Evolutionary conservation across 2,329 filamentous ascomycete genomes (phyloP).

Genomic region (Colletotrichum paranaense): DNA sequence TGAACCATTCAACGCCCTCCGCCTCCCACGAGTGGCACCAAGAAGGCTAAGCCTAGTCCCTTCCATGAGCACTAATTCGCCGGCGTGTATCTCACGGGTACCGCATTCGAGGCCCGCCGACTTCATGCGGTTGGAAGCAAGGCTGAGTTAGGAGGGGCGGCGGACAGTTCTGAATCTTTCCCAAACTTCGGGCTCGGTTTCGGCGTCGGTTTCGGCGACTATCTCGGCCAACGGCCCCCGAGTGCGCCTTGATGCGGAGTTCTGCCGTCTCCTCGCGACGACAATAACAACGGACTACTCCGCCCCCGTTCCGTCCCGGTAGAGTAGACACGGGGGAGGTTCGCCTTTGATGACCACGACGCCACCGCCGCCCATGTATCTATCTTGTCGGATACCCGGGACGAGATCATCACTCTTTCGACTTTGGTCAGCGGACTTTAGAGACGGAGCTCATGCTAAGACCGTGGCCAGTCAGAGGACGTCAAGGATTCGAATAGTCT

Average conservation of each 20-base stretch:
- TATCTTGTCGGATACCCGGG: neutral
- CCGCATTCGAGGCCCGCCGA: neutral
- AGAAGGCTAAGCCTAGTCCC: neutral
- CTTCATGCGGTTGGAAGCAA: neutral
- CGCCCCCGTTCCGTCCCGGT: neutral
- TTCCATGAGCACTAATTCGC: neutral
- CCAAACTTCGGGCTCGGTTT: neutral
- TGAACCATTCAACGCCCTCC: neutral
- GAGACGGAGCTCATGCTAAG: neutral
- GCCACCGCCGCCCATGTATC: neutral
- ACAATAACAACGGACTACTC: neutral
- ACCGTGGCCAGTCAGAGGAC: neutral
- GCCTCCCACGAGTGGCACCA: neutral
- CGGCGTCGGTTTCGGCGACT: conserved; percentile 22
- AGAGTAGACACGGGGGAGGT: neutral
- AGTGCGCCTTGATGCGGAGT: neutral
- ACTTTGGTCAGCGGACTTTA: neutral
- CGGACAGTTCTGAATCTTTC: neutral
- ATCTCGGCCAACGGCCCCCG: neutral
- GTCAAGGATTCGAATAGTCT: neutral
- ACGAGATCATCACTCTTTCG: no score
- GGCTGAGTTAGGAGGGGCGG: neutral
- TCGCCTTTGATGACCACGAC: neutral
- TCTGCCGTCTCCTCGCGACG: neutral
- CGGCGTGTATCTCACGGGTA: neutral